phyloP scores from a whole-genome alignment of 1,139 yeast genomes.

The Taphrina flavorubra region DNA sequence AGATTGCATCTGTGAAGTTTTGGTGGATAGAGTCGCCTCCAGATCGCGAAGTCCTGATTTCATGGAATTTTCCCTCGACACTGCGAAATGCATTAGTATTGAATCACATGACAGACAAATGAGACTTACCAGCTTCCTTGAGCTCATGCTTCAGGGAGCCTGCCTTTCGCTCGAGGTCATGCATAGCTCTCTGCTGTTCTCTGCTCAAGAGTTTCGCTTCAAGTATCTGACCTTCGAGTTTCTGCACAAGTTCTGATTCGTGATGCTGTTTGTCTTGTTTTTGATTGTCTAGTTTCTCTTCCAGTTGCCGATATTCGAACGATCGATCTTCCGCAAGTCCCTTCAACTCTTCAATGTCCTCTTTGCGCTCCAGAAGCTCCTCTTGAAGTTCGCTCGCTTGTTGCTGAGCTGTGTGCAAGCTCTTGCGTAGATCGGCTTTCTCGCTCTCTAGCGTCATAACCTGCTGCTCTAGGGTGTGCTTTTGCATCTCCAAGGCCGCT shows the following conservation, averaged over 20 bases:
- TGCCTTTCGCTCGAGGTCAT: conserved; percentile 42
- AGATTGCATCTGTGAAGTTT: conserved; percentile 8
- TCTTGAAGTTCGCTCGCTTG: conserved; percentile 75
- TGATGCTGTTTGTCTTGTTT: neutral
- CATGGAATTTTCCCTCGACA: neutral
- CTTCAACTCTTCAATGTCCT: conserved; percentile 43
- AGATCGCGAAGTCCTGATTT: conserved; percentile 1
- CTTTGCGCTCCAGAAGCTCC: conserved; percentile 52
- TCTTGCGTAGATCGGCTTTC: neutral
- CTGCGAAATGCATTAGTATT: neutral
- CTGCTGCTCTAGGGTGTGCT: conserved; percentile 10
- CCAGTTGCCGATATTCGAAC: conserved; percentile 29
- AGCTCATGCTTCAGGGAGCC: conserved; percentile 44
- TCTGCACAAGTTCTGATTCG: neutral
- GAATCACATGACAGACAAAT: neutral
- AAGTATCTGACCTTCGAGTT: conserved; percentile 32
- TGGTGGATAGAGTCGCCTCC: neutral
- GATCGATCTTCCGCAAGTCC: conserved; percentile 40
- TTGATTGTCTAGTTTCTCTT: conserved; percentile 11
- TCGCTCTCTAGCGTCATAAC: neutral
- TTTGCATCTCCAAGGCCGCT: neutral
- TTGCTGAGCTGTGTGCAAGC: conserved; percentile 54
- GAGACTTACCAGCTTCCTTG: conserved; percentile 28
- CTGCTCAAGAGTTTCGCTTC: conserved; percentile 44
- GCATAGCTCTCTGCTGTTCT: conserved; percentile 44